Base-by-base conservation (phyloP, 441 rosid species). In the Omphalea diandra region DNA sequence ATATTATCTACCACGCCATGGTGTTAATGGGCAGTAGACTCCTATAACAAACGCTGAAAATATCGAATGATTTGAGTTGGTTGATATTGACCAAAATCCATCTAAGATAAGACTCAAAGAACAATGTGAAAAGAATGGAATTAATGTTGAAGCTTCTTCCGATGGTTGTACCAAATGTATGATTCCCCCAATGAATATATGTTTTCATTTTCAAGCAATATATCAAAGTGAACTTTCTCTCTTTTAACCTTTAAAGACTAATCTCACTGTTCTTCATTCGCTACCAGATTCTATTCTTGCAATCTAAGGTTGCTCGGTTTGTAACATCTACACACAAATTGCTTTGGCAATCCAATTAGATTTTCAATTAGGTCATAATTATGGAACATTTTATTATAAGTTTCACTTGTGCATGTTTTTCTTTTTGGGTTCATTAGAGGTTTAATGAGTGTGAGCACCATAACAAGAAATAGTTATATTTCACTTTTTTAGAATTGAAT, bases 171-270 rank as follows among this genome's bases (percentile, higher is more conserved):
- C n/a, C n/a, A n/a, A n/a, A n/a, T n/a, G n/a, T n/a, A n/a, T n/a
- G n/a, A n/a, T n/a, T n/a, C n/a, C n/a, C n/a, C n/a, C n/a, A n/a
- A n/a, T n/a, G n/a, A n/a, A n/a, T n/a, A 49, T 57, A 31, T 56
- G n/a, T 31, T 56, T 14, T 56, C 62, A 57, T 57, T 32, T 57
- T 31, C 62, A 57, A 57, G 11, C 36, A 18, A 5, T 57, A 57
- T 57, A 57, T 57, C 3, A 57, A 57, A 57, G 27, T 49, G 24
- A 1, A 10, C 20, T 49, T 20, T n/a, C n/a, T n/a, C 15, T 44
- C 3, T 44, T 44, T 44, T 44, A 12, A 44, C 31, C 22, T 24
- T 52, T n/a, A n/a, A n/a, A n/a, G n/a, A 52, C n/a, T n/a, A n/a
- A 52, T 22, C 31, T 24, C 10, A 9, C 56, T 11, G 10, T 8